phyloP scores from a whole-genome alignment of 2,329 filamentous ascomycete genomes.

The Pseudocercospora musae region DNA sequence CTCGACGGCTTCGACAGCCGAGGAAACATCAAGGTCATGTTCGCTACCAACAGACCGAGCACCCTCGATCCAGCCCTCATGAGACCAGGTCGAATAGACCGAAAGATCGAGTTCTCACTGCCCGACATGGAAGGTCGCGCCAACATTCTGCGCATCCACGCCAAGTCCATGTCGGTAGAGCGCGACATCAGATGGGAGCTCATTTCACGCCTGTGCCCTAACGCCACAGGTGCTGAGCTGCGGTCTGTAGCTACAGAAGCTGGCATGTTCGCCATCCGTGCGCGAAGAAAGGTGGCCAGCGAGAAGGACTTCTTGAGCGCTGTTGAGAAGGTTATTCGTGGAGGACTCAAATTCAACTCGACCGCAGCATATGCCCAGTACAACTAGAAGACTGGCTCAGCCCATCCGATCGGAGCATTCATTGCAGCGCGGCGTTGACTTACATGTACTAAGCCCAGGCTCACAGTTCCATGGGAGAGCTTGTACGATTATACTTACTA shows the following conservation, averaged over 20 bases:
- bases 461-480: slow-evolving; percentile 16
- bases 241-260: slow-evolving; percentile 96
- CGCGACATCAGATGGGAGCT: slow-evolving; percentile 98
- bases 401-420: neutral
- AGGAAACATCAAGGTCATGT: slow-evolving; percentile 99
- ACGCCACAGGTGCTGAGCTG: slow-evolving; percentile 93
- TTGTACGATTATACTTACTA: slow-evolving; percentile 17
- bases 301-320: slow-evolving; percentile 98
- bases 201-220: slow-evolving; percentile 93
- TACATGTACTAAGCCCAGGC: slow-evolving; percentile 10
- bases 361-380: slow-evolving; percentile 99
- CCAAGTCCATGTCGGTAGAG: slow-evolving; percentile 99
- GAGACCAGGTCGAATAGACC: slow-evolving; percentile 93
- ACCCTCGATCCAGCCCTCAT: slow-evolving; percentile 96
- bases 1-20: slow-evolving; percentile 93
- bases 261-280: slow-evolving; percentile 96
- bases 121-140: slow-evolving; percentile 95
- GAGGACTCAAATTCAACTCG: slow-evolving; percentile 98
- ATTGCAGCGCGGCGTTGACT: slow-evolving; percentile 21
- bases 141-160: slow-evolving; percentile 96
- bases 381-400: slow-evolving; percentile 61
- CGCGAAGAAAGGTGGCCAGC: slow-evolving; percentile 91
- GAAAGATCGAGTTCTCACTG: slow-evolving; percentile 98
- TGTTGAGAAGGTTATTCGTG: slow-evolving; percentile 99
- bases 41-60: slow-evolving; percentile 93